Base-by-base conservation (phyloP, 208 protist genomes). In the Acanthamoeba healyi region DNA sequence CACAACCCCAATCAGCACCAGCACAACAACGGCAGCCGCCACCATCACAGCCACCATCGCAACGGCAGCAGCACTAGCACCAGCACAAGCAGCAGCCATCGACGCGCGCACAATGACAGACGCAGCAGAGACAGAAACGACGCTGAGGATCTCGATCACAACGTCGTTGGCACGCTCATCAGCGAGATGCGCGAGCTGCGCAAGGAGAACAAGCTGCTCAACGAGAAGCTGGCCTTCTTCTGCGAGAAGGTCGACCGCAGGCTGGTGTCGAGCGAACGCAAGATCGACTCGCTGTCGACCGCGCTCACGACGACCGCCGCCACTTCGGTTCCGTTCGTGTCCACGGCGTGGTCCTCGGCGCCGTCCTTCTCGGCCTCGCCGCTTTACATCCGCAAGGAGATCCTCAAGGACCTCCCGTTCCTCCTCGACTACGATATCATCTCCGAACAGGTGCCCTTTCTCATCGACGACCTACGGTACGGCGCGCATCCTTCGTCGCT, bases 361-460 rank as follows among this genome's bases (percentile, higher is more conserved):
- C 34, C 67, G 36, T 44, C 67, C 19, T 77, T 77, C 67, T 29
- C 67, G 67, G 67, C 67, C 38, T 77, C 67, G 14, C 67, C 67
- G 32, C 67, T 77, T 17, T 44, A 44, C 36, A 77, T 77, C 22
- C 67, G 67, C 32, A 77, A 77, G 29, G 67, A 77, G 38, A 44
- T 77, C 67, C 67, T 77, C 36, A 77, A 77, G 67, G 67, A 77
- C 22, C 67, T 77, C 22, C 67, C 67, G 17, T 77, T 77, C 22
- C 67, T 77, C 6, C 38, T 77, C 36, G 67, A 77, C 38, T 77
- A 77, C 67, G 67, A 77, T 29, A 77, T 77, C 67, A 77, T 77
- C 32, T 77, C 67, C 22, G 67, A 77, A 5, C 32, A 77, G 38
- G 67, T 77, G 34, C 67, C 67, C 5, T 77, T 77, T 34, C 67